phyloP scores from a whole-genome alignment of 306 rosid genomes.

The Betula pendula region DNA sequence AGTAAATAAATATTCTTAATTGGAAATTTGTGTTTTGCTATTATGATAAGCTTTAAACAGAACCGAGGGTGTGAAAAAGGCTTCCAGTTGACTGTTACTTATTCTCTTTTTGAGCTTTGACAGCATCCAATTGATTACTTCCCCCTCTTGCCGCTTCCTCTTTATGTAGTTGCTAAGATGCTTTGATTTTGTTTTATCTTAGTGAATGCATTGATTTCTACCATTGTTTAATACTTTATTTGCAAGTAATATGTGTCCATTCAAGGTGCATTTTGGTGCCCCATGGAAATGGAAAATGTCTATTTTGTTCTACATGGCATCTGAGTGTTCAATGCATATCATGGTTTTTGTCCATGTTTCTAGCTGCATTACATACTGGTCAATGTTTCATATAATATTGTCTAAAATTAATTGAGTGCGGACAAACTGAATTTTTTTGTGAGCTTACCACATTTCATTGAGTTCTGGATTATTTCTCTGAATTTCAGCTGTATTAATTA shows the following conservation, averaged over 20 bases:
- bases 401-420: background rate
- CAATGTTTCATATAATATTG: background rate
- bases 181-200: background rate
- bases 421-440: background rate
- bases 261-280: background rate
- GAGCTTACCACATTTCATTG: background rate
- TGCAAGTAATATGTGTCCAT: background rate
- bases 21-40: background rate
- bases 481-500: background rate
- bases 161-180: background rate
- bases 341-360: background rate
- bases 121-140: conserved; percentile 9
- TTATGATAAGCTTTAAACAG: background rate
- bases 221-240: background rate
- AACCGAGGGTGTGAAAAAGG: background rate
- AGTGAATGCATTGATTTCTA: background rate
- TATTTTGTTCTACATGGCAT: background rate
- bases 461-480: background rate
- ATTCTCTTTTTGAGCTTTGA: background rate
- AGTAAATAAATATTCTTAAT: conserved; percentile 10
- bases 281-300: conserved; percentile 3
- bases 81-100: background rate
- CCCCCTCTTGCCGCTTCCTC: background rate
- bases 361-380: background rate
- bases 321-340: background rate